These are phyloP conservation scores for Gaeumannomyces sp. DNA, from an alignment of 2,329 filamentous ascomycete species.

Conservation along the genomic window DNA sequence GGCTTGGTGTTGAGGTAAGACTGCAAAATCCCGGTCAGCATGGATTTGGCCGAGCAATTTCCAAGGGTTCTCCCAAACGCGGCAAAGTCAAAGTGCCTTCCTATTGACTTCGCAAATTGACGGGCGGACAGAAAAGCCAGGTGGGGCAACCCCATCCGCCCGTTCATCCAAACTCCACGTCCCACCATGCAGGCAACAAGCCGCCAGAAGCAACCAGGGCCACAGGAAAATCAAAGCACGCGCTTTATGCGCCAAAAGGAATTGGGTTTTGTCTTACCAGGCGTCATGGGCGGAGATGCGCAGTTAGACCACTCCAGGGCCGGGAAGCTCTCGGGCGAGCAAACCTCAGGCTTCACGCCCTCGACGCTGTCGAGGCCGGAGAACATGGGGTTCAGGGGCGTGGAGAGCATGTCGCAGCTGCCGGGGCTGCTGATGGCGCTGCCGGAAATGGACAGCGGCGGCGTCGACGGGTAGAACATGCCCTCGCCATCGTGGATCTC, in stretches of 20 bases:
- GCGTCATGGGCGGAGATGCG: slow-evolving; percentile 80
- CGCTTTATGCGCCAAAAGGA: slow-evolving; percentile 3
- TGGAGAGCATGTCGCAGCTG: slow-evolving; percentile 68
- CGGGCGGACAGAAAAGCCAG: not conserved
- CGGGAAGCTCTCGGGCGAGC: slow-evolving; percentile 66
- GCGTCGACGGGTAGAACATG: slow-evolving; percentile 76
- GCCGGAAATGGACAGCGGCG: slow-evolving; percentile 76
- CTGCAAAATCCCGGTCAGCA: slow-evolving; percentile 24
- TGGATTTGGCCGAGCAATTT: not conserved
- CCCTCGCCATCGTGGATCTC: slow-evolving; percentile 56
- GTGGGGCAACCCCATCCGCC: not conserved
- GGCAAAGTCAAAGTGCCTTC: not conserved
- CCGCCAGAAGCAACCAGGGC: not conserved
- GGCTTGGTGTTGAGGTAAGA: slow-evolving; percentile 32
- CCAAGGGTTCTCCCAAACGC: not conserved
- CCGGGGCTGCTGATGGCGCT: slow-evolving; percentile 84
- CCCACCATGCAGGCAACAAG: not conserved
- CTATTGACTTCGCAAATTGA: not conserved
- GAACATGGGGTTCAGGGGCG: slow-evolving; percentile 76
- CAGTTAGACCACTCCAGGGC: slow-evolving; percentile 70
- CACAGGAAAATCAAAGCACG: not conserved
- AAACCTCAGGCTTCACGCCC: slow-evolving; percentile 65
- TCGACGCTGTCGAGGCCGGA: slow-evolving; percentile 64
- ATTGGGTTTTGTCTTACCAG: slow-evolving; percentile 57
- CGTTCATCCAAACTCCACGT: not conserved